Conservation (phyloP, 1,139 yeast genomes). For the Dujonia santamariae region DNA sequence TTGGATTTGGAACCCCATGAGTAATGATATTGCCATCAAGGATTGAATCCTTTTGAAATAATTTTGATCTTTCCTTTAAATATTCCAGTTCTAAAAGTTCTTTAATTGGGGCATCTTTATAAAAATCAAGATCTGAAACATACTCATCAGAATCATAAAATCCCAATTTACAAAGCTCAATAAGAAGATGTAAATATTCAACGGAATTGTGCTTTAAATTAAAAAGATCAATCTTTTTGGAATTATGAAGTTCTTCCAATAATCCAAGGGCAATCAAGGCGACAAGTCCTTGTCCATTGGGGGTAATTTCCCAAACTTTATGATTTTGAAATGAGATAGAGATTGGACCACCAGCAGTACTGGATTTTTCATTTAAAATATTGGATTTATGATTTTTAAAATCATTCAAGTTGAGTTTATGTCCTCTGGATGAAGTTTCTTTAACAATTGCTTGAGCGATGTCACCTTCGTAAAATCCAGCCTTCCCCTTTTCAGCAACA, state of each 20-base stretch:
- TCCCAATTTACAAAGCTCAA: conserved; percentile 69
- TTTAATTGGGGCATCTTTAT: conserved; percentile 34
- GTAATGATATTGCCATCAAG: conserved; percentile 41
- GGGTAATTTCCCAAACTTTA: conserved; percentile 73
- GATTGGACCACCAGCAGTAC: conserved; percentile 63
- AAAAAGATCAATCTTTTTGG: conserved; percentile 43
- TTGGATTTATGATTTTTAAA: conserved; percentile 52
- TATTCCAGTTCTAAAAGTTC: conserved; percentile 39
- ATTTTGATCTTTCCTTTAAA: conserved; percentile 47
- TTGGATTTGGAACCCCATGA: conserved; percentile 61
- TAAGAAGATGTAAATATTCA: conserved; percentile 65
- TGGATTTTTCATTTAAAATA: too few species aligned
- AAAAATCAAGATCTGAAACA: conserved; percentile 58
- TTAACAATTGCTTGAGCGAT: conserved; percentile 65
- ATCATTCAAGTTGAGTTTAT: conserved; percentile 56
- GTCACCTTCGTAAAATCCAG: conserved; percentile 66
- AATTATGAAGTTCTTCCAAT: conserved; percentile 51
- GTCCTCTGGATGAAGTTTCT: conserved; percentile 51
- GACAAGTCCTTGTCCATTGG: conserved; percentile 78
- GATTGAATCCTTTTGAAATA: conserved; percentile 39
- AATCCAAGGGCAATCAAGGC: conserved; percentile 69
- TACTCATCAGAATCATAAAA: conserved; percentile 77
- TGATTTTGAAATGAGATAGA: conserved; percentile 42
- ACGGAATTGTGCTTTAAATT: conserved; percentile 61
- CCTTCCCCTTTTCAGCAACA: conserved; percentile 57